Percentiles rank a stretch among this genome's conserved stretches.
Evolutionary conservation across 2,329 filamentous ascomycete species (phyloP).

Genomic region (Rasamsonia emersonii): DNA sequence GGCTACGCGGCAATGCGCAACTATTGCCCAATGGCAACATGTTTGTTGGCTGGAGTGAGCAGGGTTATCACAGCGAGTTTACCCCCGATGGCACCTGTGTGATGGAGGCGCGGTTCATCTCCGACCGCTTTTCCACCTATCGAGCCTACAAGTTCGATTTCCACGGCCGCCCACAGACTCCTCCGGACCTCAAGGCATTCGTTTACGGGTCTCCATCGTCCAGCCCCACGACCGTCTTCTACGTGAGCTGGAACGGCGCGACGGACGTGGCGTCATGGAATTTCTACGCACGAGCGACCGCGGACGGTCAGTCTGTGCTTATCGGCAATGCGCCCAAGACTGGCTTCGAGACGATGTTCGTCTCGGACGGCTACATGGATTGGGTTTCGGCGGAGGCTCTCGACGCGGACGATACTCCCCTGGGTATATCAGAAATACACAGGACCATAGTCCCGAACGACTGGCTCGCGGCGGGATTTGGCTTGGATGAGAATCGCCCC

Average conservation of each 20-base stretch:
- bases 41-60: slow-evolving; percentile 27
- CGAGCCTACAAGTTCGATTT: slow-evolving; percentile 32
- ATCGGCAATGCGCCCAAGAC: slow-evolving; percentile 22
- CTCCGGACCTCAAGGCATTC: slow-evolving; percentile 23
- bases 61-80: slow-evolving; percentile 26
- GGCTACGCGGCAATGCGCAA: slow-evolving; percentile 28
- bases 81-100: slow-evolving; percentile 19
- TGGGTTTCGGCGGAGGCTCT: slow-evolving; percentile 23
- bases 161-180: slow-evolving; percentile 20
- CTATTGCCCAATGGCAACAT: slow-evolving; percentile 26
- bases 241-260: slow-evolving; percentile 27
- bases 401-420: slow-evolving; percentile 15
- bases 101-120: slow-evolving; percentile 25
- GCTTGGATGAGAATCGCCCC: neutral
- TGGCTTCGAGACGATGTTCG: slow-evolving; percentile 30
- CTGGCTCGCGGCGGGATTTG: slow-evolving; percentile 11
- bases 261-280: slow-evolving; percentile 28
- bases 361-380: slow-evolving; percentile 21
- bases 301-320: slow-evolving; percentile 15
- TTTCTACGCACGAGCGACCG: slow-evolving; percentile 20
- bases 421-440: slow-evolving; percentile 15
- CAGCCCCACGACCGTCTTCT: slow-evolving; percentile 20
- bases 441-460: slow-evolving; percentile 8
- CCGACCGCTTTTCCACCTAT: slow-evolving; percentile 27
- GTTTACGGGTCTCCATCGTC: slow-evolving; percentile 18